Base-by-base conservation (phyloP, 2,329 filamentous ascomycete species). In the Verticillium longisporum region DNA sequence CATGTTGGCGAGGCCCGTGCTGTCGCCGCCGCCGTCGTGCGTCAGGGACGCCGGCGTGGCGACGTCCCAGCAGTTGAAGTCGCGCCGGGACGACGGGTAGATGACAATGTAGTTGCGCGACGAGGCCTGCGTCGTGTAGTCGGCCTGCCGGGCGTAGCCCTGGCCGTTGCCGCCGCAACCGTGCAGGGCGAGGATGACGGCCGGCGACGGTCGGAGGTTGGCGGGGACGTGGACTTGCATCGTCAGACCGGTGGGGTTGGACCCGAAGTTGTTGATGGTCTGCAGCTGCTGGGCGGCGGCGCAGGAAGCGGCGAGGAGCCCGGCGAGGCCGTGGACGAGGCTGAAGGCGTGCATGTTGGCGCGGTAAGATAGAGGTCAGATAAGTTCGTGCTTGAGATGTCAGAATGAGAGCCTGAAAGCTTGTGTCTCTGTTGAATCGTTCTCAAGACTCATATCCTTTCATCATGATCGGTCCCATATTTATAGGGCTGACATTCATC, bases 41-140 rank as follows among this genome's bases (percentile, higher is more conserved):
- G 73, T 77, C 1, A 83, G 71, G 1, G 77, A 74, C n/a, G 56
- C 58, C 4, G 72, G 67, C 18, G 74, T 78, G 14, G 75, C 75
- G 6, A 83, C 80, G 64, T 84, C 82, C 80, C 80, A 84, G 68
- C 81, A 84, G 61, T 67, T 68, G 58, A 36, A 66, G 58, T 63
- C 65, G 32, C 60, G 65, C 54, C 56, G 68, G 38, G 63, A 68
- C 50, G 57, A 60, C 2, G 72, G 71, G 57, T 70, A 73, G 58
- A 72, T 70, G 18, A 69, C 56, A 57, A 84, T 79, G 70, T 80
- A 82, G 18, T 78, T 77, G 56, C 78, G 73, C 18, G 69, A 65
- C 54, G 82, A 80, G 2, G 80, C 77, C 21, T 54, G 53, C 2
- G 64, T n/a, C 6, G 61, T 58, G 26, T 63, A 62, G 15, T 62